phyloP scores from a whole-genome alignment of 225 moss, liverwort and hornwort species.

The Pseudisothecium myosuroides region DNA sequence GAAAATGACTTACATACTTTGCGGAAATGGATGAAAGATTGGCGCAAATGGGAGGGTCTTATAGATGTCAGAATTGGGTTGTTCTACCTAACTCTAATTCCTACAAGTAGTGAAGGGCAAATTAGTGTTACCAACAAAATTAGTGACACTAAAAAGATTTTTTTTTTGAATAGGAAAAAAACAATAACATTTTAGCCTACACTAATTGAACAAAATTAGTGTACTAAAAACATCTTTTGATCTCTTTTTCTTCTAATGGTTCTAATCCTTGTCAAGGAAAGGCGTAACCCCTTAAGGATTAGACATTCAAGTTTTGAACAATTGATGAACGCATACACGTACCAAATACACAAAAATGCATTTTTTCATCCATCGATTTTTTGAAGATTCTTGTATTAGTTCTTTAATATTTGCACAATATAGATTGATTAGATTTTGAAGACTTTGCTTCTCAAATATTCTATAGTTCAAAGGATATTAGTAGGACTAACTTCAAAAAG shows the following conservation, averaged over 20 bases:
- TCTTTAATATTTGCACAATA: background rate
- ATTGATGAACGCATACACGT: background rate
- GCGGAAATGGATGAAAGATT: too few relatives aligned
- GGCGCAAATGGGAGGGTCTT: too few relatives aligned
- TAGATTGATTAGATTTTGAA: background rate
- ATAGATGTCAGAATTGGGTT: too few relatives aligned
- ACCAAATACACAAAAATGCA: background rate
- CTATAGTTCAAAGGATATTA: too few relatives aligned
- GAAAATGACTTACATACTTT: too few relatives aligned
- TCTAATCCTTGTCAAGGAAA: background rate
- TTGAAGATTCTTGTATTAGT: too few relatives aligned
- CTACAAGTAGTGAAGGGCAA: accelerated
- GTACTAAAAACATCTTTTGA: background rate
- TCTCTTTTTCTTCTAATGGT: background rate
- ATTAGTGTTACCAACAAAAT: background rate
- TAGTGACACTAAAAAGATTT: background rate
- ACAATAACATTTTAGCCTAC: accelerated
- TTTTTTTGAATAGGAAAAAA: background rate
- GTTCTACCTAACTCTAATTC: too few relatives aligned
- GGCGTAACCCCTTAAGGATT: too few relatives aligned
- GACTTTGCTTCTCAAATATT: too few relatives aligned
- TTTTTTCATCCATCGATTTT: too few relatives aligned
- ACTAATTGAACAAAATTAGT: background rate
- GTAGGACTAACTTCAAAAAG: too few relatives aligned
- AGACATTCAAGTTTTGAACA: too few relatives aligned